Evolutionary conservation across 1,284 basidiomycete genomes (phyloP).

Genomic region (Agaricales sp.): DNA sequence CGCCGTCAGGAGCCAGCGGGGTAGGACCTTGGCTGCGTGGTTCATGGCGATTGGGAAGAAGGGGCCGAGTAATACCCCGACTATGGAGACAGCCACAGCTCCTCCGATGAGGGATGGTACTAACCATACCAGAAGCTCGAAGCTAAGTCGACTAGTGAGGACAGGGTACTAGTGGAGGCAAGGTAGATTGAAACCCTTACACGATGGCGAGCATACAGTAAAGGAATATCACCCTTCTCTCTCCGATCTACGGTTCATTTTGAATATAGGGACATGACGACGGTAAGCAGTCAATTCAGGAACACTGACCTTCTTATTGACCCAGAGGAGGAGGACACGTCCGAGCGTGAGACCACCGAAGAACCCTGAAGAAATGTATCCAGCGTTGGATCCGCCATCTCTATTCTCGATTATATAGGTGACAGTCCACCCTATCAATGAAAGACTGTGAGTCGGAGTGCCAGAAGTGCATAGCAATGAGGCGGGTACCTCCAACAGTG

Average conservation of each 20-base stretch:
- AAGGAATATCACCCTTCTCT: background rate
- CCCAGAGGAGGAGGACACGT: conserved; percentile 34
- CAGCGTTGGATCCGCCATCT: conserved; percentile 23
- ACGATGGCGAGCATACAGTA: background rate
- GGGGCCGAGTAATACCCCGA: conserved; percentile 43
- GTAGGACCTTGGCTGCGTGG: conserved; percentile 34
- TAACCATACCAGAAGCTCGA: conserved; percentile 51
- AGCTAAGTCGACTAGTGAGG: conserved; percentile 14
- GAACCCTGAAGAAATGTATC: conserved; percentile 30
- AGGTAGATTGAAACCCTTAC: background rate
- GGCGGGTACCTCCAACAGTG: conserved; percentile 33
- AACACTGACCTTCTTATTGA: conserved; percentile 33
- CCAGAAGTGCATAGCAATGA: conserved; percentile 12
- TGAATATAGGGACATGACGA: background rate
- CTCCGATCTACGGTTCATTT: background rate
- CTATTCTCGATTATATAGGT: conserved; percentile 24
- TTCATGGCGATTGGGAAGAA: conserved; percentile 48
- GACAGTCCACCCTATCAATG: conserved; percentile 39
- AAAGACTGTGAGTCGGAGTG: background rate
- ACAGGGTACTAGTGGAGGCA: background rate
- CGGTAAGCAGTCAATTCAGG: background rate
- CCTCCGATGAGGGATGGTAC: conserved; percentile 41
- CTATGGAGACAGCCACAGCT: conserved; percentile 41
- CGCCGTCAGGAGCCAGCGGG: conserved; percentile 39
- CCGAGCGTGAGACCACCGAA: conserved; percentile 37